Conservation (phyloP, 345 rosid species). For the Camelina sativa region DNA sequence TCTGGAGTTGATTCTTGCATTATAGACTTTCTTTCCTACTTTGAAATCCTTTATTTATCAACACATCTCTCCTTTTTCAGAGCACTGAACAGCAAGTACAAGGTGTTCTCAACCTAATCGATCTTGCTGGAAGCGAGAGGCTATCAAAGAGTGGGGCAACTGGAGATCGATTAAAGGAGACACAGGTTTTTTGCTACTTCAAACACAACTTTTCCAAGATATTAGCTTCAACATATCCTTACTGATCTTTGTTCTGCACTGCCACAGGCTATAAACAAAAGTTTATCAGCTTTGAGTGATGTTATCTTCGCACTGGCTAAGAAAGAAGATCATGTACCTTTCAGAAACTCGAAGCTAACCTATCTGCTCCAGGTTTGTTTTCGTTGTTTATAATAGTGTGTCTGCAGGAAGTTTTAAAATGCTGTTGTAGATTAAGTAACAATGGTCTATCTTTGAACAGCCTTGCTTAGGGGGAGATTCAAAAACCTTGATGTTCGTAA, state of each 20-base stretch:
- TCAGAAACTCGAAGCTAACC: slow-evolving; percentile 17
- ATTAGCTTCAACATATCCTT: neutral
- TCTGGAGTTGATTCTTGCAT: neutral
- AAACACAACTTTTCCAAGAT: neutral
- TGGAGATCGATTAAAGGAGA: slow-evolving; percentile 25
- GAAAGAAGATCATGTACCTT: slow-evolving; percentile 27
- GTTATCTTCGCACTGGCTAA: slow-evolving; percentile 12
- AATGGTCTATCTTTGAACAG: neutral
- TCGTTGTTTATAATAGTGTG: neutral
- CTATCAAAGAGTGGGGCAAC: slow-evolving; percentile 19
- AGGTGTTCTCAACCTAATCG: slow-evolving; percentile 14
- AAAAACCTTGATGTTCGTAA: slow-evolving; percentile 60
- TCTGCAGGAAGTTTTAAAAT: neutral
- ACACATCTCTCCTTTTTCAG: neutral
- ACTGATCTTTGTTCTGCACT: neutral
- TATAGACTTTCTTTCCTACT: neutral
- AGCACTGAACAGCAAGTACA: slow-evolving; percentile 15
- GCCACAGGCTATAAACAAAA: slow-evolving; percentile 24
- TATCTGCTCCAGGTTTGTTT: slow-evolving; percentile 6
- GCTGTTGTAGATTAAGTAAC: neutral
- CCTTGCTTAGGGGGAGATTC: slow-evolving; percentile 23
- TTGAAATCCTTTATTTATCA: neutral
- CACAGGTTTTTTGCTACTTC: neutral
- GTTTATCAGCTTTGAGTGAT: slow-evolving; percentile 7
- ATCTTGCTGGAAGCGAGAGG: slow-evolving; percentile 24